Base-by-base conservation (phyloP, 345 rosid species). In the Mercurialis annua region DNA sequence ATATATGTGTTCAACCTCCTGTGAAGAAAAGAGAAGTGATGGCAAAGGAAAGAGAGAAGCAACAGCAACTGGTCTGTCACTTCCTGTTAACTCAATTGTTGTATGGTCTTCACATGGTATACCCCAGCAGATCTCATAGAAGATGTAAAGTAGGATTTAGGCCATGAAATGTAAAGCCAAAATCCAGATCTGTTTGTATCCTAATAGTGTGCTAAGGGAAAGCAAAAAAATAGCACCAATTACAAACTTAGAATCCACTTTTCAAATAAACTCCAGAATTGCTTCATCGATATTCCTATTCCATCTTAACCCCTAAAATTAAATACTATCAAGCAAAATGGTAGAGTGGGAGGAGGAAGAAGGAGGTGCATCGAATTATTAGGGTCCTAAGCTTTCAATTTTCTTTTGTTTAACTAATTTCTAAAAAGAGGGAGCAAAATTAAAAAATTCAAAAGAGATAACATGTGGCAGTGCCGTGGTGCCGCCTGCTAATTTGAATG, bases 31-130 rank as follows among this genome's bases (percentile, higher is more conserved):
- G n/a, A n/a, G n/a, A n/a, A n/a, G n/a, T n/a, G n/a, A n/a, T n/a
- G n/a, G n/a, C n/a, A n/a, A n/a, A n/a, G n/a, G n/a, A n/a, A n/a
- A n/a, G n/a, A n/a, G n/a, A n/a, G n/a, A n/a, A n/a, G n/a, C n/a
- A n/a, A 94, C 6, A 94, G 86, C 29, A 94, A 53, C 99, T 3
- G 96, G 96, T 68, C 99, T 75, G 80, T 94, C 99, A 72, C 84
- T 81, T 67, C 97, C 96, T 0, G 86, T 94, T 73, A 94, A 78
- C 85, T 94, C 99, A 12, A 94, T 86, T 44, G 82, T 83, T 0
- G 97, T 89, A 75, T 82, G 83, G 78, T 89, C 96, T 77, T 73
- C 57, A 2, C 88, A 83, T 34, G 84, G 89, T 69, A 81, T 85
- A 62, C 81, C 73, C 90, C 97, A 57, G 89, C 85, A 15, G 90